Evolutionary conservation across 495 filamentous ascomycete genomes (phyloP), one percentile per base, ranked within the genome.

Genomic region (Aspergillus leporis): DNA sequence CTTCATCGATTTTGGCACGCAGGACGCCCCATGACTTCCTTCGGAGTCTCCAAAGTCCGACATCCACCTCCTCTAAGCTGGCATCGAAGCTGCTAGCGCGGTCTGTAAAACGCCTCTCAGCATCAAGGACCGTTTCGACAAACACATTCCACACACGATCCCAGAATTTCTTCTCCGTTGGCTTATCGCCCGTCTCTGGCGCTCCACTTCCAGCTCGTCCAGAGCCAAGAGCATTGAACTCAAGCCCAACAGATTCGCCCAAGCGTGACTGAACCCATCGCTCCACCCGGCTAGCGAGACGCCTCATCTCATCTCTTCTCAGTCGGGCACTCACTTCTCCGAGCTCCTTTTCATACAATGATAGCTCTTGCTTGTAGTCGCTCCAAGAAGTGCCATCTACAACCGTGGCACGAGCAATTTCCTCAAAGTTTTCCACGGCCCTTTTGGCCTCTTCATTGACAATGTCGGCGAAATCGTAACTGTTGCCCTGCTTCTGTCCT

Each of bases 101-200:
- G 55, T 93, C 92, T 9, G 88, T 82, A 70, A 98, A 98, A 49
- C 91, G 83, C 12, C 78, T 78, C 66, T 96, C 90, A 16, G 93
- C 95, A 61, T 96, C 90, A 14, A 84, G 78, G 32, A 97, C 92
- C n/a, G 92, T 89, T 23, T 87, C 80, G 18, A 81, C 86, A 70
- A 98, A 98, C 48, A 90, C 81, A 41, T 78, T 86, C 94, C 94
- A 98, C 59, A 98, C 87, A 23, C 95, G 88, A 72, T 98, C 95
- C 94, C 94, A 98, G 19, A 98, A 86, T 43, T 91, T 88, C 60
- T 87, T 91, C 72, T 97, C 93, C 0, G 74, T 58, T 3, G 89
- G 87, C 71, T 87, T 87, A 32, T 90, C 88, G 13, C 88, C 90
- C 9, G 80, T 74, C 62, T 91, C 92, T 2, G 92, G 90, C 3